Percentiles rank a stretch among this genome's conserved stretches.
Evolutionary conservation across 768 basidiomycete species (phyloP).

Genomic region (Calocera viscosa): DNA sequence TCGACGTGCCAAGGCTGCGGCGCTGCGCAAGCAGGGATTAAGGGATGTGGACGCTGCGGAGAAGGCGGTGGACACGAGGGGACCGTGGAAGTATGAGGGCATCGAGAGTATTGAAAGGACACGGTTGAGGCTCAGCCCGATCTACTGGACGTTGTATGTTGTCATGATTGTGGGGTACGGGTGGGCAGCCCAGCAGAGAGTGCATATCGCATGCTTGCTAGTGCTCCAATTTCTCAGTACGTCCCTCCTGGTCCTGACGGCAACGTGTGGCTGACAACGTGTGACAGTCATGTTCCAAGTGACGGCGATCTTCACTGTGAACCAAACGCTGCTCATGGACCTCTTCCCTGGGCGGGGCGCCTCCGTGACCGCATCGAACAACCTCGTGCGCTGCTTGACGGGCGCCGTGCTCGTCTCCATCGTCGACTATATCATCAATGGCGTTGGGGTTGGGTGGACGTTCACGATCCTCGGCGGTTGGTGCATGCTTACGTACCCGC

Average conservation of each 20-base stretch:
- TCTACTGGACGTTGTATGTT: slow-evolving; percentile 31
- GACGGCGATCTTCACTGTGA: slow-evolving; percentile 10
- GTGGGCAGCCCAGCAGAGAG: slow-evolving; percentile 42
- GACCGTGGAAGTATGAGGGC: background rate
- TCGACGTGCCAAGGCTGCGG: background rate
- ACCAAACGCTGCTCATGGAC: slow-evolving; percentile 11
- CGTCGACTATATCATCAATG: slow-evolving; percentile 8
- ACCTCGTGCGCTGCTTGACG: slow-evolving; percentile 10
- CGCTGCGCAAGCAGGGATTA: slow-evolving; percentile 15
- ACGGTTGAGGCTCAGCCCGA: slow-evolving; percentile 38
- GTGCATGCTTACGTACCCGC: slow-evolving; percentile 12
- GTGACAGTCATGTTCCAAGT: background rate
- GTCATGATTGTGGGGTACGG: slow-evolving; percentile 43
- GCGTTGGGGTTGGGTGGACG: slow-evolving; percentile 10
- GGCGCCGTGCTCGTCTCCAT: slow-evolving; percentile 10
- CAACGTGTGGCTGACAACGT: background rate
- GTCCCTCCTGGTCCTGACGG: slow-evolving; percentile 13
- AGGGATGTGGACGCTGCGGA: slow-evolving; percentile 19
- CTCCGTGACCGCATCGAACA: slow-evolving; percentile 14
- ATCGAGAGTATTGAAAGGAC: slow-evolving; percentile 37
- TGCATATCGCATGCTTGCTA: slow-evolving; percentile 42
- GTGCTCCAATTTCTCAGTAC: slow-evolving; percentile 35
- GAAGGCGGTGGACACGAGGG: slow-evolving; percentile 38
- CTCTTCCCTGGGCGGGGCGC: slow-evolving; percentile 13
- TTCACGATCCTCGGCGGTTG: slow-evolving; percentile 8